phyloP scores from a whole-genome alignment of 371 early-diverging fungal species.

The Apophysomyces elegans region DNA sequence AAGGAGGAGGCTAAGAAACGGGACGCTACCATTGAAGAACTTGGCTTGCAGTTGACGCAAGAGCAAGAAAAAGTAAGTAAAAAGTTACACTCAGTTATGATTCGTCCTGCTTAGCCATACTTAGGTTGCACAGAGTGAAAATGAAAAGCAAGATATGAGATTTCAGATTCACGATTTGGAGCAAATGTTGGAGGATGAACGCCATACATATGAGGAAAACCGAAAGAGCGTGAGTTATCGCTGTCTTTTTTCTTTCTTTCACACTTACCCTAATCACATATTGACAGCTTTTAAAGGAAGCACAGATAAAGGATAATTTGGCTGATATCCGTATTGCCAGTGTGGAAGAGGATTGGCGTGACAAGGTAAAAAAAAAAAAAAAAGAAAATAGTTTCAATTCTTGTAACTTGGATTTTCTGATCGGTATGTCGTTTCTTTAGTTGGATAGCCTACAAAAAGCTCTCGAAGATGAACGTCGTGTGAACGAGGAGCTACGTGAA shows the following conservation, averaged over 20 bases:
- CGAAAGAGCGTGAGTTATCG: conserved; percentile 36
- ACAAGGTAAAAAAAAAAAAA: conserved; percentile 28
- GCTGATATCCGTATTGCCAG: conserved; percentile 50
- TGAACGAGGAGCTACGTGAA: conserved; percentile 22
- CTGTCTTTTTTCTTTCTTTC: not conserved
- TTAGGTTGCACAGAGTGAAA: conserved; percentile 20
- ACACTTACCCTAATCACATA: not conserved
- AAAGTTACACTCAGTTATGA: not conserved
- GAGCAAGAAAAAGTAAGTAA: conserved; percentile 26
- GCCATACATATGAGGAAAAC: conserved; percentile 40
- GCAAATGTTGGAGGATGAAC: conserved; percentile 39
- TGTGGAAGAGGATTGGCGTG: conserved; percentile 46
- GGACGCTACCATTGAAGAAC: conserved; percentile 3
- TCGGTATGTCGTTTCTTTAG: not conserved
- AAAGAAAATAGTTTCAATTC: too few relatives aligned
- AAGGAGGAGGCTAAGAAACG: conserved; percentile 18
- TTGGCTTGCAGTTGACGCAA: conserved; percentile 17
- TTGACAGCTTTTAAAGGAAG: conserved; percentile 47
- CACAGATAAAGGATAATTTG: conserved; percentile 49
- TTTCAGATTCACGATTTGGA: conserved; percentile 38
- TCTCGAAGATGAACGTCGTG: conserved; percentile 24
- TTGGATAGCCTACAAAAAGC: conserved; percentile 25
- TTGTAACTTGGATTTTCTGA: not conserved
- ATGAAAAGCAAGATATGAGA: conserved; percentile 39
- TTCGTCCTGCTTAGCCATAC: not conserved